A percentile compares a stretch with the other conserved stretches of the same genome.
These are phyloP conservation scores for Corylus americana DNA, from an alignment of 306 rosid genomes.

Conservation along the genomic window DNA sequence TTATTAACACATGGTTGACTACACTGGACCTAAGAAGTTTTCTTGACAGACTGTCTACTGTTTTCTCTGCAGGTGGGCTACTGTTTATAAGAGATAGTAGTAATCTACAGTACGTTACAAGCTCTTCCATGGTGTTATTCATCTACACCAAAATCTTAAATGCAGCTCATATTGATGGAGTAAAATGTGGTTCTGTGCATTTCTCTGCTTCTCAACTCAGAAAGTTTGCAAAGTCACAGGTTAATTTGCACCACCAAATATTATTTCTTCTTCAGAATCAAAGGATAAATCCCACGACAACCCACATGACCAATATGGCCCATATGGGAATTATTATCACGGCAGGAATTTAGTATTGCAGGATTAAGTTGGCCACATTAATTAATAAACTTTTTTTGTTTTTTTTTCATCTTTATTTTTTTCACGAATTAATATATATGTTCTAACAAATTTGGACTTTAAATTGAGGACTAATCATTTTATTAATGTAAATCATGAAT, in stretches of 20 bases:
- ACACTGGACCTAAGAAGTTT: background rate
- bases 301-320: background rate
- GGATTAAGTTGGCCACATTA: no score
- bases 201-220: constrained; percentile 57
- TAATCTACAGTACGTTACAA: constrained; percentile 71
- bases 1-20: background rate
- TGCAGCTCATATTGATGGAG: constrained; percentile 41
- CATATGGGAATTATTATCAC: no score
- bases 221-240: constrained; percentile 78
- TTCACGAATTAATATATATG: no score
- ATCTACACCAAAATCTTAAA: constrained; percentile 55
- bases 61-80: constrained; percentile 64
- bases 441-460: no score
- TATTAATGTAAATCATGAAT: no score
- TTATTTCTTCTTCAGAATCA: background rate
- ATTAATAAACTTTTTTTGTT: no score
- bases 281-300: background rate
- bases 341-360: no score
- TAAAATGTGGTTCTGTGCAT: constrained; percentile 62
- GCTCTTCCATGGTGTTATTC: constrained; percentile 66
- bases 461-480: no score
- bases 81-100: constrained; percentile 62
- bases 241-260: background rate
- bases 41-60: background rate
- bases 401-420: no score